Percentiles rank a stretch among this genome's conserved stretches.
Evolutionary conservation across 106 monocot species (phyloP).

Genomic region (Dendrobium catenatum): DNA sequence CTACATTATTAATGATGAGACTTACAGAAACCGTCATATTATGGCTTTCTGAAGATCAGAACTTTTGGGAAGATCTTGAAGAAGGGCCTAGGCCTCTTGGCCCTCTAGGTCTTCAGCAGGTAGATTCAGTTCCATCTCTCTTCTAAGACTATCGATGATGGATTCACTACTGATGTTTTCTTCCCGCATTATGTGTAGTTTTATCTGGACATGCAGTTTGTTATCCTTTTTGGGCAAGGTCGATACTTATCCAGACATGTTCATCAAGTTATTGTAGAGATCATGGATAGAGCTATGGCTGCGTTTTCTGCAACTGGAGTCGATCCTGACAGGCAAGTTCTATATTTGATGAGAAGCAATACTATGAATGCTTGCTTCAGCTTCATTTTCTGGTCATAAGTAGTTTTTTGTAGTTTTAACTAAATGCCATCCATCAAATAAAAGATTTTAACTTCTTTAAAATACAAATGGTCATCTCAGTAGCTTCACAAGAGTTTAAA

Average conservation of each 20-base stretch:
- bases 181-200: slow-evolving; percentile 41
- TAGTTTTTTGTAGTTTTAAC: background rate
- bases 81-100: slow-evolving; percentile 69
- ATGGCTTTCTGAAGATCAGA: slow-evolving; percentile 82
- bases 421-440: background rate
- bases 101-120: slow-evolving; percentile 83
- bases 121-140: slow-evolving; percentile 12
- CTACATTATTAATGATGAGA: slow-evolving; percentile 81
- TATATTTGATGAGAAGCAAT: background rate
- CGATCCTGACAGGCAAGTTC: slow-evolving; percentile 70
- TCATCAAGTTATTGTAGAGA: slow-evolving; percentile 77
- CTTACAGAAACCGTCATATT: slow-evolving; percentile 83
- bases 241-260: slow-evolving; percentile 77
- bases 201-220: slow-evolving; percentile 98
- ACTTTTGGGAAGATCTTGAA: slow-evolving; percentile 96
- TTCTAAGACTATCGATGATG: background rate
- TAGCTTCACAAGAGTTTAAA: no score
- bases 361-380: no score
- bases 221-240: slow-evolving; percentile 77
- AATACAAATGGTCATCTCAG: background rate
- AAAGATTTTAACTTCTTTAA: background rate
- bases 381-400: no score
- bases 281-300: slow-evolving; percentile 78
- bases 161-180: background rate
- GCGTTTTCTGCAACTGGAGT: slow-evolving; percentile 83